Evolutionary conservation across 768 basidiomycete species (phyloP).

Genomic region (Dentipellis sp.): DNA sequence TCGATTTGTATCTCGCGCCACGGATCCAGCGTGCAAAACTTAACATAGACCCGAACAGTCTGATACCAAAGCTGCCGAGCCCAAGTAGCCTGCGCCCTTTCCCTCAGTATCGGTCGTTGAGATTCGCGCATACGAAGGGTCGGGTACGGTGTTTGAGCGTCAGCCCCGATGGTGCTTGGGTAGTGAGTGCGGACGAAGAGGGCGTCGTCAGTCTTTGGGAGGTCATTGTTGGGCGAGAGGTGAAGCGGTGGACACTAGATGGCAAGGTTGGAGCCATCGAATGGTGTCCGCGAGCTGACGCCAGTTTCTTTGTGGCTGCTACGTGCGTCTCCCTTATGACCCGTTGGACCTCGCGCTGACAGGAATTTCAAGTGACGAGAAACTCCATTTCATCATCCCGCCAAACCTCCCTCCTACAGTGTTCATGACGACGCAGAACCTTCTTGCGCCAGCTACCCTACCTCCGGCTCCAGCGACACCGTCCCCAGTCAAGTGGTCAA

Average conservation of each 20-base stretch:
- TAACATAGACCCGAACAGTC: constrained; percentile 83
- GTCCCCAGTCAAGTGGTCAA: constrained; percentile 65
- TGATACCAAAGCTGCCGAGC: constrained; percentile 91
- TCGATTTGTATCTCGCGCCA: constrained; percentile 95
- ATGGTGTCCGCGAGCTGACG: constrained; percentile 88
- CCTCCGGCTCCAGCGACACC: constrained; percentile 47
- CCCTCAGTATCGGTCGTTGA: constrained; percentile 76
- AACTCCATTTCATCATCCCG: constrained; percentile 71
- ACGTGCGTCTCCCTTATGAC: constrained; percentile 40
- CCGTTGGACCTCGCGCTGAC: not conserved
- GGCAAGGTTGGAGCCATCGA: constrained; percentile 76
- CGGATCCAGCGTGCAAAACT: constrained; percentile 80
- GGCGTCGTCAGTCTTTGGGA: constrained; percentile 90
- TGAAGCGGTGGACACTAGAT: constrained; percentile 79
- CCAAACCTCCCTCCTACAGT: constrained; percentile 61
- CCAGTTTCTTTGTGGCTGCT: constrained; percentile 69
- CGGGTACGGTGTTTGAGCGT: constrained; percentile 68
- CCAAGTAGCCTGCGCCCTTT: constrained; percentile 89
- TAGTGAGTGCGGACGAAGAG: constrained; percentile 82
- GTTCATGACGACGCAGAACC: constrained; percentile 47
- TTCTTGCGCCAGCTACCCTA: constrained; percentile 54
- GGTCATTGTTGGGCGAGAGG: constrained; percentile 77
- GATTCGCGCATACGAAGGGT: constrained; percentile 55
- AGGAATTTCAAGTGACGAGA: constrained; percentile 54
- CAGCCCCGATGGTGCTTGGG: constrained; percentile 89